These are phyloP conservation scores for Calonectria honghensis DNA, from an alignment of 2,329 filamentous ascomycete species.

Conservation along the genomic window DNA sequence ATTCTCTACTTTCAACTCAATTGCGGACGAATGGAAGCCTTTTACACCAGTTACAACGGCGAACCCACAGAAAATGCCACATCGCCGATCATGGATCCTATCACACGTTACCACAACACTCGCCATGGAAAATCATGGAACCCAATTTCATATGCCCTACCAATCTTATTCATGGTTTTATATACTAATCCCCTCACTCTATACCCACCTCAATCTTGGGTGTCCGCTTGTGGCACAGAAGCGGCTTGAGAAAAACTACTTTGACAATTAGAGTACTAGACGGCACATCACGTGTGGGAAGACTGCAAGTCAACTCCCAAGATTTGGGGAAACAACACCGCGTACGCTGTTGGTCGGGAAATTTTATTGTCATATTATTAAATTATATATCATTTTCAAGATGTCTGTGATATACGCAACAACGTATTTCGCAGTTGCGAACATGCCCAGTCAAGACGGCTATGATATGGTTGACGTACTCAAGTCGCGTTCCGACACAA, in stretches of 20 bases:
- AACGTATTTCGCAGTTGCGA: background rate
- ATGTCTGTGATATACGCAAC: background rate
- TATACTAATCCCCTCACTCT: background rate
- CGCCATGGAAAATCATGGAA: background rate
- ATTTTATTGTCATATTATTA: background rate
- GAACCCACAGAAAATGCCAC: background rate
- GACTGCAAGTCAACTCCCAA: background rate
- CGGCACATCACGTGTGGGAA: background rate
- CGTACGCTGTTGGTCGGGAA: background rate
- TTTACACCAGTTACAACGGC: background rate
- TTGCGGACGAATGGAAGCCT: background rate
- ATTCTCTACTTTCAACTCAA: background rate
- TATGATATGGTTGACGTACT: background rate
- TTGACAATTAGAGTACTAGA: background rate
- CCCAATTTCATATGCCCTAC: background rate
- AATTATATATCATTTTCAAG: background rate
- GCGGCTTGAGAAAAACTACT: too few relatives aligned
- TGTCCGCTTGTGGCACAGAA: background rate
- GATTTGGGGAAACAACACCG: background rate
- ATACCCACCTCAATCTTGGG: background rate
- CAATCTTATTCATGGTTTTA: background rate
- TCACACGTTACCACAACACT: background rate
- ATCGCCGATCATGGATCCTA: constrained; percentile 1
- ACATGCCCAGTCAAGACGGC: background rate
- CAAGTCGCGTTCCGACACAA: background rate